phyloP scores from a whole-genome alignment of 2,329 filamentous ascomycete genomes.

The Torrubiellomyces zombiae region DNA sequence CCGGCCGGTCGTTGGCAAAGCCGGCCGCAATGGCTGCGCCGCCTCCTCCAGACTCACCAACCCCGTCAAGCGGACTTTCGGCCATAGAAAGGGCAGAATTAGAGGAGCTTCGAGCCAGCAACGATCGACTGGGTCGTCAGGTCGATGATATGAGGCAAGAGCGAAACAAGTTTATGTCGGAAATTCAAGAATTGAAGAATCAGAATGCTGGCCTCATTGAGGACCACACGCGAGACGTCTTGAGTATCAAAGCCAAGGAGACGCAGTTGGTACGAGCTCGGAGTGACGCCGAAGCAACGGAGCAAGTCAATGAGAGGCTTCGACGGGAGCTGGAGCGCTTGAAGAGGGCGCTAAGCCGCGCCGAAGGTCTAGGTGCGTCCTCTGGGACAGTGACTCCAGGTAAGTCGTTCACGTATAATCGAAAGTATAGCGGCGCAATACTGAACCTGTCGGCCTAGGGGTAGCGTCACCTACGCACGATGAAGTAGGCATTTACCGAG shows the following conservation, averaged over 20 bases:
- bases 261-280: slow-evolving; percentile 87
- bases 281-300: slow-evolving; percentile 76
- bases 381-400: slow-evolving; percentile 21
- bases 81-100: slow-evolving; percentile 82
- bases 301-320: slow-evolving; percentile 70
- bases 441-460: slow-evolving; percentile 10
- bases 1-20: slow-evolving; percentile 71
- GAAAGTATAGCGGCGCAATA: background rate
- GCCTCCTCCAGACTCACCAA: slow-evolving; percentile 35
- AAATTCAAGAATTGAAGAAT: slow-evolving; percentile 88
- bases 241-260: slow-evolving; percentile 96
- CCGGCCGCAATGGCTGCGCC: slow-evolving; percentile 37
- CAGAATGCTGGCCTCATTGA: slow-evolving; percentile 95
- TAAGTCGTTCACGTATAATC: too few relatives aligned
- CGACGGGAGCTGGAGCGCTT: slow-evolving; percentile 80
- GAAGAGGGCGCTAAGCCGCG: slow-evolving; percentile 64
- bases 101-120: slow-evolving; percentile 70
- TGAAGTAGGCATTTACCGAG: slow-evolving; percentile 43
- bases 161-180: slow-evolving; percentile 63
- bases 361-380: slow-evolving; percentile 31
- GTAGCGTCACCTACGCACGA: slow-evolving; percentile 38
- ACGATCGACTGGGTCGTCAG: slow-evolving; percentile 59
- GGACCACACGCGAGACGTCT: slow-evolving; percentile 85
- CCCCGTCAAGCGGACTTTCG: slow-evolving; percentile 48
- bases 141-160: slow-evolving; percentile 72